These are phyloP conservation scores for Eucalyptus pauciflora DNA, from an alignment of 345 rosid species.

Conservation along the genomic window DNA sequence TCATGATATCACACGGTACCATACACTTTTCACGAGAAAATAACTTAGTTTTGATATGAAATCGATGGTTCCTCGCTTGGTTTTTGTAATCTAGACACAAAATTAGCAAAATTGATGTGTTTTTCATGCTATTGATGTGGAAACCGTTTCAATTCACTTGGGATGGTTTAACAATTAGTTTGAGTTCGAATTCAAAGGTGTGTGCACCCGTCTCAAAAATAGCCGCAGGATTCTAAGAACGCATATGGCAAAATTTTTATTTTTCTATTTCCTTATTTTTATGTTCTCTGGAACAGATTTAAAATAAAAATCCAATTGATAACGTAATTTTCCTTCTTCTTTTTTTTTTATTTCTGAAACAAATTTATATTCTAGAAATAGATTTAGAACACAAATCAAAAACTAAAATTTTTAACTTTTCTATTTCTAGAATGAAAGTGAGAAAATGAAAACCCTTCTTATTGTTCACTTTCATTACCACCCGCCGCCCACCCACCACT, in stretches of 20 bases:
- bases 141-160: background rate
- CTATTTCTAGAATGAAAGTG: fast-evolving
- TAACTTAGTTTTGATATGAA: background rate
- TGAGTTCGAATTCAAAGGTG: background rate
- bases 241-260: fast-evolving
- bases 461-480: fast-evolving
- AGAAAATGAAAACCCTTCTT: too few relatives aligned
- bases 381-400: fast-evolving
- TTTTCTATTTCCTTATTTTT: too few relatives aligned
- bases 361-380: too few relatives aligned
- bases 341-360: fast-evolving
- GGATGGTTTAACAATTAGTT: background rate
- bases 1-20: background rate
- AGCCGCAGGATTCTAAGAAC: background rate
- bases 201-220: background rate
- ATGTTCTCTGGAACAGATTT: fast-evolving
- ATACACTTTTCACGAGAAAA: background rate
- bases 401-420: too few relatives aligned
- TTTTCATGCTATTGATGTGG: background rate
- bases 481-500: fast-evolving
- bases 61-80: background rate
- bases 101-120: background rate
- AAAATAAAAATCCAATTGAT: too few relatives aligned
- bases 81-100: background rate
- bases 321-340: too few relatives aligned